These are phyloP conservation scores for Yamadazyma epiphylla DNA, from an alignment of 1,139 yeast species.

Conservation along the genomic window DNA sequence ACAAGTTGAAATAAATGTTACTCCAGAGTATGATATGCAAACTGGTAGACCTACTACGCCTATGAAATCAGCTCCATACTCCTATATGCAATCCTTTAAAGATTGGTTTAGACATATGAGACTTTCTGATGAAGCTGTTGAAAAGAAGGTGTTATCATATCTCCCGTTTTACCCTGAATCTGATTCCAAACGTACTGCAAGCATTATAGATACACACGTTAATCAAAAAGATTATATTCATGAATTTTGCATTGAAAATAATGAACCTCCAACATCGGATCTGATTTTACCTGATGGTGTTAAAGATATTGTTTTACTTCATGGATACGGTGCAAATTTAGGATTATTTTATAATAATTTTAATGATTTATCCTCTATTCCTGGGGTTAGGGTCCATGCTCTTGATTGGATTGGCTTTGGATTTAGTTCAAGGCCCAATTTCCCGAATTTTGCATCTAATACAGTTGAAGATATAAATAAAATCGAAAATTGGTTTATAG, in stretches of 20 bases:
- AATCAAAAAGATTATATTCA: conserved; percentile 49
- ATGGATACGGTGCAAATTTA: conserved; percentile 47
- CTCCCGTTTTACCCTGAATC: conserved; percentile 58
- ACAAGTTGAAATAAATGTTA: not conserved
- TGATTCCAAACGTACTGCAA: conserved; percentile 48
- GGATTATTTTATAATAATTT: conserved; percentile 43
- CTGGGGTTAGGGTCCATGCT: conserved; percentile 44
- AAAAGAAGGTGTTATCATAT: conserved; percentile 33
- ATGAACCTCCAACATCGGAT: conserved; percentile 11
- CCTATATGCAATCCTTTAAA: conserved; percentile 28
- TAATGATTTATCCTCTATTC: conserved; percentile 33
- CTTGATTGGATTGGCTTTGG: conserved; percentile 47
- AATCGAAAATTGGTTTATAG: conserved; percentile 74
- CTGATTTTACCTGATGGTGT: conserved; percentile 7
- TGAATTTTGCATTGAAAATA: conserved; percentile 49
- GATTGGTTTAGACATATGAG: conserved; percentile 39
- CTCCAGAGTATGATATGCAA: conserved; percentile 4
- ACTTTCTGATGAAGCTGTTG: conserved; percentile 28
- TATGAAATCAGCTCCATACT: conserved; percentile 8
- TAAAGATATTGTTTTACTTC: conserved; percentile 39
- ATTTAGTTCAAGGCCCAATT: conserved; percentile 38
- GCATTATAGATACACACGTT: conserved; percentile 47
- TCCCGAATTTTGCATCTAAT: conserved; percentile 27
- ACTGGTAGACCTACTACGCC: conserved; percentile 3
- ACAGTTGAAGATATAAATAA: conserved; percentile 33